Conservation (phyloP, 768 basidiomycete genomes). For the Tylopilus sp. region DNA sequence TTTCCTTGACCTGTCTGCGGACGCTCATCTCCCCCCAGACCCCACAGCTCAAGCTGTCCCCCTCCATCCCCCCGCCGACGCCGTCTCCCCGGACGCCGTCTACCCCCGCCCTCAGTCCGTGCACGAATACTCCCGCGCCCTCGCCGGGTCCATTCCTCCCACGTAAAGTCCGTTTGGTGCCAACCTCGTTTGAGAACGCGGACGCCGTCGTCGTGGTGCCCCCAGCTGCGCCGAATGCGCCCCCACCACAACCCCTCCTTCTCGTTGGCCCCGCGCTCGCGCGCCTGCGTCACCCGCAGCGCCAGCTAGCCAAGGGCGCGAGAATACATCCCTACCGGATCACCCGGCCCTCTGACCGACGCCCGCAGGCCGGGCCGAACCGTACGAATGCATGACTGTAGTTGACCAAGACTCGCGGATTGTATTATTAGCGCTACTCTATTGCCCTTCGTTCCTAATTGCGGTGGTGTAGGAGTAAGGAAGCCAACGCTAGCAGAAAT, state of each 20-base stretch:
- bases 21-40: neutral
- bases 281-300: slow-evolving; percentile 42
- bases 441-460: neutral
- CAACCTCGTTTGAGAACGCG: slow-evolving; percentile 50
- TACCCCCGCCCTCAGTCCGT: slow-evolving; percentile 17
- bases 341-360: slow-evolving; percentile 21
- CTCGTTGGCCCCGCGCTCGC: slow-evolving; percentile 49
- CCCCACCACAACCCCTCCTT: slow-evolving; percentile 34
- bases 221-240: slow-evolving; percentile 21
- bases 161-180: slow-evolving; percentile 41
- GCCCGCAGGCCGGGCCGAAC: neutral
- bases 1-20: neutral
- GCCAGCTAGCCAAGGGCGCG: slow-evolving; percentile 42
- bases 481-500: no score
- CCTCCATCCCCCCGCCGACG: slow-evolving; percentile 30
- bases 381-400: neutral
- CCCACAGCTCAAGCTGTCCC: neutral
- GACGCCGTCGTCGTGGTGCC: slow-evolving; percentile 50
- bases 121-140: neutral
- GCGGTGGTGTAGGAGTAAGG: neutral
- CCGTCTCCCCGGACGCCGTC: slow-evolving; percentile 25
- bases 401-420: neutral
- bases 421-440: slow-evolving; percentile 22
- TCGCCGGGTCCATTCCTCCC: slow-evolving; percentile 7
- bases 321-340: slow-evolving; percentile 59